Base-by-base conservation (phyloP, 495 filamentous ascomycete species). In the Chaetomium cochliodes region DNA sequence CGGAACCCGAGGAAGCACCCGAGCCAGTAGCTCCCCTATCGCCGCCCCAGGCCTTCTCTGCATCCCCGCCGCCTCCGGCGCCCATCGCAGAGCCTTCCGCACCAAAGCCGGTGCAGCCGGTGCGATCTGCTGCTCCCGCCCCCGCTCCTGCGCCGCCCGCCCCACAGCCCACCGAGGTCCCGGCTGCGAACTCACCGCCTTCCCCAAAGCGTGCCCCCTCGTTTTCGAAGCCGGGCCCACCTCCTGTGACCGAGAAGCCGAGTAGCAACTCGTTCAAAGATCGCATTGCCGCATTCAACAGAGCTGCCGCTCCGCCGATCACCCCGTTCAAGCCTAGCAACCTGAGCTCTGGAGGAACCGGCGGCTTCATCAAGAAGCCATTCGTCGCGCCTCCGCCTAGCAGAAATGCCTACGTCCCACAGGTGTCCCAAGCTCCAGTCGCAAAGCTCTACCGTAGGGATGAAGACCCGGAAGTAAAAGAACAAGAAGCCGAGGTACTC, bases 261-360 rank as follows among this genome's bases (percentile, higher is more conserved):
- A 76, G 26, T 7, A 79, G 77, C 0, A 88, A 83, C 62, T 92
- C 94, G 0, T 97, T 98, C 76, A 91, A 82, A 66, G 94, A 98
- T 74, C 92, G 96, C 60, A 94, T 98, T 69, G 96, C 96, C 9
- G 92, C 93, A 22, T 98, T 98, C 78, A 98, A 98, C 74, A 96
- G 92, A 72, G 81, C 90, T 23, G 86, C 93, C 25, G 90, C 91
- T 6, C 85, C 93, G 8, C 94, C 94, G 13, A 77, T 94, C 62
- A 85, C 92, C 5, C 94, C 96, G 3, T 92, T 92, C 75, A 96
- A 97, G 69, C 91, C 92, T 15, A 81, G 85, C 65, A 84, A 85
- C 4, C 70, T 87, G 42, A 78, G 82, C 59, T 80, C 85, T 28
- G 81, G 84, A 51, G 82, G 84, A 13, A 79, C 80, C 55, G 83